Base-by-base conservation (phyloP, 164 flowering plant species). In the Umbellularia californica region DNA sequence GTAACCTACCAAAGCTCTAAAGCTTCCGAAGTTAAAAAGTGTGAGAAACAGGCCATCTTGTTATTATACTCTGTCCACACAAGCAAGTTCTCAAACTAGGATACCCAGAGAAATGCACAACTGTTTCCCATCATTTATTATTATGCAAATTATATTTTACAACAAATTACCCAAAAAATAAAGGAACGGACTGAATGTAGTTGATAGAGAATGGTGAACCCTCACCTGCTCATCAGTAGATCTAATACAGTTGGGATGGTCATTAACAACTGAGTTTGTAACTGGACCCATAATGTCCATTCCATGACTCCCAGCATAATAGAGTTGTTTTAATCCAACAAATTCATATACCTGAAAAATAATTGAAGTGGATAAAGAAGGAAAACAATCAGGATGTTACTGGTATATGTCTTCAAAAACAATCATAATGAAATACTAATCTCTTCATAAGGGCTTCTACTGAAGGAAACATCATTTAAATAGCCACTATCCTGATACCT, bases 291-390 rank as follows among this genome's bases (percentile, higher is more conserved):
- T 84, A 58, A 95, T 95, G 86, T 95, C 99, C 99, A 95, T 95
- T 41, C 99, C 99, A 85, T 95, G 99, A 82, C 99, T 95, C 76
- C 99, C 99, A 50, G 99, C 99, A 82, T 95, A 95, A 73, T 88
- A 89, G n/a, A 95, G 93, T 76, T 90, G 97, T 13, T 85, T 87
- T 80, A 95, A 80, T 80, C 92, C 92, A 75, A 95, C 88, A 81
- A 95, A 86, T 75, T 90, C 89, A 74, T 64, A 89, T 62, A 93
- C 97, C 98, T 95, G 84, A 72, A 78, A 76, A 15, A 3, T 66
- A 14, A 11, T 28, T 25, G 19, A 66, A 25, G 27, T 66, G 35
- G 41, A 55, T 55, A 55, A 55, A 15, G 60, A 55, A 20, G 60
- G n/a, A 15, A 55, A 15, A 64, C 5, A 64, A 25, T 64, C 67